A percentile compares a stretch with the other conserved stretches of the same genome.
phyloP scores from a whole-genome alignment of 176 grass and related monocot species.

The Zoysia japonica region DNA sequence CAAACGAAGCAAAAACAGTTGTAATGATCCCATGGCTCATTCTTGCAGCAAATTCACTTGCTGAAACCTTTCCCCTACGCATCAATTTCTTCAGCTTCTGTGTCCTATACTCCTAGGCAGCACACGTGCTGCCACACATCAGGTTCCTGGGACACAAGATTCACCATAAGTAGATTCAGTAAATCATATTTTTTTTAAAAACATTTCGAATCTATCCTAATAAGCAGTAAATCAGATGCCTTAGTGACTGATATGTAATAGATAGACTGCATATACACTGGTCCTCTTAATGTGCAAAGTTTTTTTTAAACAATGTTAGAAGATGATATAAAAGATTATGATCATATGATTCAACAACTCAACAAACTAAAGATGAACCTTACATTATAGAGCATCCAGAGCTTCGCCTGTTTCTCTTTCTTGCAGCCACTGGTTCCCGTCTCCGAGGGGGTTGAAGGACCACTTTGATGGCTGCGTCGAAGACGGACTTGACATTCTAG shows the following conservation, averaged over 20 bases:
- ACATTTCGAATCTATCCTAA: not conserved
- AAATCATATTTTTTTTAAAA: not conserved
- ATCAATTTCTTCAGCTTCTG: constrained; percentile 17
- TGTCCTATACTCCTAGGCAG: constrained; percentile 32
- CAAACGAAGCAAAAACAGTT: not conserved
- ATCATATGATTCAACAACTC: not conserved
- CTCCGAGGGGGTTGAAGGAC: too few relatives aligned
- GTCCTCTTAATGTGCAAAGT: too few relatives aligned
- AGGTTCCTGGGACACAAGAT: constrained; percentile 40
- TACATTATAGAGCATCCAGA: too few relatives aligned
- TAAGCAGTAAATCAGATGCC: not conserved
- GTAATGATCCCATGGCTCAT: not conserved
- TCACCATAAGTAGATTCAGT: not conserved
- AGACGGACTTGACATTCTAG: too few relatives aligned
- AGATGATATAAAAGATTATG: not conserved
- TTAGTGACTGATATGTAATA: not conserved
- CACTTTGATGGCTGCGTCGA: too few relatives aligned
- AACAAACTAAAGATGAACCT: not conserved
- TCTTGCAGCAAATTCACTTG: constrained; percentile 47
- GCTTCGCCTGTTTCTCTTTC: too few relatives aligned
- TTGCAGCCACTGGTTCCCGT: too few relatives aligned
- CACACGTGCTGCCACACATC: constrained; percentile 56
- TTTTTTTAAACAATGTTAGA: too few relatives aligned
- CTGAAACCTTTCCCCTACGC: not conserved
- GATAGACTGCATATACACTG: too few relatives aligned